Conservation (phyloP, 345 rosid genomes). For the Rhodamnia argentea region DNA sequence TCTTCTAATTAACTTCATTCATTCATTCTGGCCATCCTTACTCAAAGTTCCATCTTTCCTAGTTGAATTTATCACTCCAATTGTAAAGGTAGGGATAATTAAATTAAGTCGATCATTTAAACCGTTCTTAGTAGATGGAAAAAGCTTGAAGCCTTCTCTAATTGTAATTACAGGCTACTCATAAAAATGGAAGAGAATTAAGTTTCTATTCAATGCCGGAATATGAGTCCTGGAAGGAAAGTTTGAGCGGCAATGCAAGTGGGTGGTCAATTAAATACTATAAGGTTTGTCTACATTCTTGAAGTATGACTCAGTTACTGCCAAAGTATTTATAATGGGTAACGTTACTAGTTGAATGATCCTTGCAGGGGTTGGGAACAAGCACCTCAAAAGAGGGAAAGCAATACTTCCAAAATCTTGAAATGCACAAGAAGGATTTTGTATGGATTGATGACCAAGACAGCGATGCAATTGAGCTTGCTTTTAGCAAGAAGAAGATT, state of each 20-base stretch:
- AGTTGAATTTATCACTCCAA: constrained; percentile 93
- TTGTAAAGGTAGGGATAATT: constrained; percentile 59
- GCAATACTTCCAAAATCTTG: constrained; percentile 57
- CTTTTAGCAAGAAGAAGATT: constrained; percentile 92
- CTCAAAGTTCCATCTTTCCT: constrained; percentile 78
- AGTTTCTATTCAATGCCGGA: constrained; percentile 91
- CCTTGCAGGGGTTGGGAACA: constrained; percentile 82
- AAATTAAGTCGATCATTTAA: background rate
- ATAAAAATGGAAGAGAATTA: constrained; percentile 28
- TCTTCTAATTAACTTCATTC: constrained; percentile 79
- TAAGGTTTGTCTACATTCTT: constrained; percentile 47
- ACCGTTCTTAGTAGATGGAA: background rate
- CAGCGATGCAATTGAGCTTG: constrained; percentile 94
- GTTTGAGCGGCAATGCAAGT: constrained; percentile 48
- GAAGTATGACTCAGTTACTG: background rate
- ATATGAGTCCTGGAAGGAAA: constrained; percentile 80
- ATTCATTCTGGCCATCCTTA: constrained; percentile 94
- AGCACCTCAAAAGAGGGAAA: constrained; percentile 67
- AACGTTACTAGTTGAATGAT: background rate
- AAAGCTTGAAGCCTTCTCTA: background rate
- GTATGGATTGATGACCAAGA: constrained; percentile 70
- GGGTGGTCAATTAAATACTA: constrained; percentile 91
- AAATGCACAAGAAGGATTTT: constrained; percentile 75
- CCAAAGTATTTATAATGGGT: background rate
- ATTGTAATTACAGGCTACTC: constrained; percentile 44